Evolutionary conservation across 441 rosid species (phyloP), one percentile per base, ranked within the genome.

Genomic region (Bocquillonia castaneifolia): DNA sequence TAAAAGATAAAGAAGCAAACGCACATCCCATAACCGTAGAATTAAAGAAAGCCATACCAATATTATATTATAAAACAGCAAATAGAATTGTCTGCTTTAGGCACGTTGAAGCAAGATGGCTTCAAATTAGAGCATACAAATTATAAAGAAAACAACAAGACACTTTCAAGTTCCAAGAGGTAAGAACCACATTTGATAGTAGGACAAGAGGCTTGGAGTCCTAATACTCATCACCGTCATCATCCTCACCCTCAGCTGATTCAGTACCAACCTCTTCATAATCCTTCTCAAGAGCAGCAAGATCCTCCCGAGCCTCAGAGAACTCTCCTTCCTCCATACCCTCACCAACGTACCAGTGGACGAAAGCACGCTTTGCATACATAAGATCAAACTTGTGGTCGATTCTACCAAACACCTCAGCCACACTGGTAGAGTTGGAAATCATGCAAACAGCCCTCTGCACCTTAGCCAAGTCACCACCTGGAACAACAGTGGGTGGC

Each of bases 311-410:
- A 56, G 97, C 96, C 77, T 91, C 97, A 0, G 92, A 91, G 78
- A 91, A 91, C 64, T 91, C 97, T 3, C 97, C 92, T 77, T 89
- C 97, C 79, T 91, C 97, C 96, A 91, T 91, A 56, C 97, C 96
- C 84, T 91, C 97, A 69, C 97, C 97, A 2, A 91, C 96, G 0
- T 89, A 91, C 93, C 96, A 91, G 68, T 89, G 96, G 15, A 91
- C 97, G 0, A 91, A 91, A 14, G 96, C 97, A 63, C 93, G 85
- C 79, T 91, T 88, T 2, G 91, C 84, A 14, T 90, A 90, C 97
- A 88, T 88, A 36, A 91, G 91, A 71, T 88, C 95, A 2, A 91
- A 91, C 79, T 91, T 91, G 77, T 84, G 85, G 77, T 91, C 97
- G 25, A 87, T 91, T 57, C 96, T 82, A 0, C 88, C 82, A 82